Percentiles rank a stretch among this genome's conserved stretches.
Conservation (phyloP, 2,329 filamentous ascomycete species). For the Neonectria hederae region DNA sequence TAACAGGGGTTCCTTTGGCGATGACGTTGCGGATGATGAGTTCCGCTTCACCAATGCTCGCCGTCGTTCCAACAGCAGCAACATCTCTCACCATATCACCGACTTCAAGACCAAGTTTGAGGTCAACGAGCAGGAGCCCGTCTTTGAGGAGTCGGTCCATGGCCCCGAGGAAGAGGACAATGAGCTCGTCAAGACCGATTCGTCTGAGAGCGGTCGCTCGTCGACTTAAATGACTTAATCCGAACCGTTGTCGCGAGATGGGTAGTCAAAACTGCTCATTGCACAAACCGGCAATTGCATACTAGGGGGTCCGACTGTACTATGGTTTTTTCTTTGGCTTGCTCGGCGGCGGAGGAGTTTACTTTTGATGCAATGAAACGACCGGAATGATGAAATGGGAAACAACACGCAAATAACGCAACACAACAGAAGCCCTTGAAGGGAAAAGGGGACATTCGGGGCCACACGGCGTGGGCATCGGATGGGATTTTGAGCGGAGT, state of each 20-base stretch:
- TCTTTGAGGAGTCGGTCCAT: slow-evolving; percentile 89
- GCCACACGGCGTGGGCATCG: slow-evolving; percentile 17
- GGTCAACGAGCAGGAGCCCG: slow-evolving; percentile 84
- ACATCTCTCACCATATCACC: slow-evolving; percentile 72
- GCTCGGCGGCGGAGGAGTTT: slow-evolving; percentile 19
- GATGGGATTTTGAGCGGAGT: slow-evolving; percentile 32
- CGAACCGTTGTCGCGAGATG: slow-evolving; percentile 24
- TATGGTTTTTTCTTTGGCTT: slow-evolving; percentile 29
- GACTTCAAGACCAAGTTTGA: slow-evolving; percentile 99
- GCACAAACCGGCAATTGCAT: slow-evolving; percentile 39
- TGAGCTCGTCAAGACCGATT: slow-evolving; percentile 64
- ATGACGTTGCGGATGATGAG: slow-evolving; percentile 83
- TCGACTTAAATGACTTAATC: slow-evolving; percentile 56
- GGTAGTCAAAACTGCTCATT: slow-evolving; percentile 34
- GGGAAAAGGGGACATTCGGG: neutral
- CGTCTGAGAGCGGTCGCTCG: slow-evolving; percentile 69
- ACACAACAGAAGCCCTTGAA: slow-evolving; percentile 10
- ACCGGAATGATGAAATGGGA: slow-evolving; percentile 41
- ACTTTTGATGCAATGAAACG: slow-evolving; percentile 37
- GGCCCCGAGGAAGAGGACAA: slow-evolving; percentile 70
- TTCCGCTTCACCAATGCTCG: slow-evolving; percentile 88
- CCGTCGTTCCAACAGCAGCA: slow-evolving; percentile 92
- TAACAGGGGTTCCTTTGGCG: slow-evolving; percentile 80
- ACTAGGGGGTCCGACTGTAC: slow-evolving; percentile 33
- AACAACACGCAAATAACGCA: slow-evolving; percentile 31